These are phyloP conservation scores for Knoxdaviesia capensis DNA, from an alignment of 2,329 filamentous ascomycete species.

Conservation along the genomic window DNA sequence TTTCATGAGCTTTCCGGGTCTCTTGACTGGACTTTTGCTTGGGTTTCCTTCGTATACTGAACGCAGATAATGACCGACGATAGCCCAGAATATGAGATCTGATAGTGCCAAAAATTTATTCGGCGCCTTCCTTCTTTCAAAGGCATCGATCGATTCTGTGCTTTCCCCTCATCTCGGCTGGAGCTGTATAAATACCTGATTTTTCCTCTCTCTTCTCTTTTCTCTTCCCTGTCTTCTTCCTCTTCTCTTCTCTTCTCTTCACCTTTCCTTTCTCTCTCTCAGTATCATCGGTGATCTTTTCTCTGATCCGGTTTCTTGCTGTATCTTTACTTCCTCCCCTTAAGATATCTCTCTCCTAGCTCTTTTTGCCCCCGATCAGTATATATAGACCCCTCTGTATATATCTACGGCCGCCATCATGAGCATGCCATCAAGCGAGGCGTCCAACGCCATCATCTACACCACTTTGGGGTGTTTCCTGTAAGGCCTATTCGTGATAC, in stretches of 20 bases:
- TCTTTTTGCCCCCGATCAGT: background rate
- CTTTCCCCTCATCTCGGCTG: no score
- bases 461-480: constrained; percentile 59
- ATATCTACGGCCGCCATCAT: background rate
- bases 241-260: constrained; percentile 1
- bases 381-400: background rate
- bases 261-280: background rate
- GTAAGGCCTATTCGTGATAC: constrained; percentile 20
- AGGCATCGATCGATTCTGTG: no score
- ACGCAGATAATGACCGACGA: no score
- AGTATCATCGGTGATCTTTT: background rate
- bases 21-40: no score
- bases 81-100: no score
- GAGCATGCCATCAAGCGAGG: constrained; percentile 50
- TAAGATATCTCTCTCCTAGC: background rate
- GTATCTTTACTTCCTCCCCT: background rate
- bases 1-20: no score
- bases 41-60: no score
- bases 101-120: no score
- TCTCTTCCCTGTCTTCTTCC: constrained; percentile 1
- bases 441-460: constrained; percentile 71
- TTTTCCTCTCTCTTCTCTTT: no score
- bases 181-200: no score
- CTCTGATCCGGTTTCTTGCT: background rate
- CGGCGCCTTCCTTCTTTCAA: no score